Conservation (phyloP, 2,329 filamentous ascomycete genomes). For the Neonectria punicea region DNA sequence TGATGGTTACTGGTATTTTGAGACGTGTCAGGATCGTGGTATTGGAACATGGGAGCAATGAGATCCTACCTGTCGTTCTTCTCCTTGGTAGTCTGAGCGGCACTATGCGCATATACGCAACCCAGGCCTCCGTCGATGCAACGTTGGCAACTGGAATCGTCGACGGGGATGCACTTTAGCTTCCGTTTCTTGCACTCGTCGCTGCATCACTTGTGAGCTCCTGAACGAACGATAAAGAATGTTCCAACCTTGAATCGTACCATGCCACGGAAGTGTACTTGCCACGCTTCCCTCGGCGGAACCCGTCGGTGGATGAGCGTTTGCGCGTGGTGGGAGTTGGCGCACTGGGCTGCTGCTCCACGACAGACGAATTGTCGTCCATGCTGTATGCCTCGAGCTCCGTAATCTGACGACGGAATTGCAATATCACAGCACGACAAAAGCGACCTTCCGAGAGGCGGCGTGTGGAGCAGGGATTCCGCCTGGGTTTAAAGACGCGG, state of each 20-base stretch:
- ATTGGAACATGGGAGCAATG: neutral
- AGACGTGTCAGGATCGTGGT: conserved; percentile 3
- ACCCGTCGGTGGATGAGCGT: conserved; percentile 12
- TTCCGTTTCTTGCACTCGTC: conserved; percentile 55
- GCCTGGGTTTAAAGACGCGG: conserved; percentile 13
- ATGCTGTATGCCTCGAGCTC: neutral
- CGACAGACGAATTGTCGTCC: conserved; percentile 13
- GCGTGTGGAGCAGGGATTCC: conserved; percentile 14
- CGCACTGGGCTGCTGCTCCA: conserved; percentile 18
- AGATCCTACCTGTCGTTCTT: conserved; percentile 36
- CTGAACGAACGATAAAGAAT: neutral
- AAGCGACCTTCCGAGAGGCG: conserved; percentile 21
- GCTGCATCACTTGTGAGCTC: conserved; percentile 32
- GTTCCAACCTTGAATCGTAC: conserved; percentile 33
- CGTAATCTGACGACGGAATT: conserved; percentile 14
- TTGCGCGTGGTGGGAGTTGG: conserved; percentile 16
- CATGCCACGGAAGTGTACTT: conserved; percentile 53
- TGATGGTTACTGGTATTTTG: conserved; percentile 13
- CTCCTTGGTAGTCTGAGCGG: conserved; percentile 32
- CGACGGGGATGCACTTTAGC: conserved; percentile 51
- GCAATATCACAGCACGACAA: neutral
- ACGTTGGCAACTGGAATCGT: conserved; percentile 44
- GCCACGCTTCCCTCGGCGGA: conserved; percentile 44
- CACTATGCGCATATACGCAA: conserved; percentile 41
- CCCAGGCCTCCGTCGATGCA: conserved; percentile 42